Conservation (phyloP, 2,329 filamentous ascomycete species). For the Xylaria sp. region DNA sequence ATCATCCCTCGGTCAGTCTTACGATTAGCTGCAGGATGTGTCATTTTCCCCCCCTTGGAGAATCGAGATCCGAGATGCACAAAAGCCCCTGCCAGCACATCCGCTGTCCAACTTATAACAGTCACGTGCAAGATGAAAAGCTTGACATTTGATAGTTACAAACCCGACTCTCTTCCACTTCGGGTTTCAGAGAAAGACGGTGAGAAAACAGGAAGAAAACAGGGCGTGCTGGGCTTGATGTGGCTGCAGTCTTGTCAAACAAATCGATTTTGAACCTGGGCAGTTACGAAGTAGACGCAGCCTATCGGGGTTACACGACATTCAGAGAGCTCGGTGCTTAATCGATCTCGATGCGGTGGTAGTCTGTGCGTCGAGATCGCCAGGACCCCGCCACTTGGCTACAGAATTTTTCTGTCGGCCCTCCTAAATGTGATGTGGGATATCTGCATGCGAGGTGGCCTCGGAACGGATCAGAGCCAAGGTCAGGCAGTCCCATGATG, state of each 20-base stretch:
- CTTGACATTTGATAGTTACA: conserved; percentile 7
- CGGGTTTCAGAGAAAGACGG: conserved; percentile 20
- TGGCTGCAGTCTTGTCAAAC: conserved; percentile 15
- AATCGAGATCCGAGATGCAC: conserved; percentile 21
- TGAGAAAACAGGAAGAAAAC: conserved; percentile 18
- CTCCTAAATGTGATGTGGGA: conserved; percentile 15
- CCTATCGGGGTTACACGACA: conserved; percentile 23
- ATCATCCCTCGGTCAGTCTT: neutral
- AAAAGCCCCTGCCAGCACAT: conserved; percentile 16
- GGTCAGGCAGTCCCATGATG: conserved; percentile 28
- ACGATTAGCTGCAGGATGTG: conserved; percentile 9
- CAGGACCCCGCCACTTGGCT: conserved; percentile 7
- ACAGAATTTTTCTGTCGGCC: conserved; percentile 2
- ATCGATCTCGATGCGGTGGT: conserved; percentile 13
- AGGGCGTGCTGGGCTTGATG: conserved; percentile 17
- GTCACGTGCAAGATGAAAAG: conserved; percentile 2
- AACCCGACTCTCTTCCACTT: neutral
- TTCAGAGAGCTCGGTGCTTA: conserved; percentile 4
- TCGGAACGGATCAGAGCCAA: conserved; percentile 21
- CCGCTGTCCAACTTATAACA: conserved; percentile 20
- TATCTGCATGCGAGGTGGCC: conserved; percentile 12
- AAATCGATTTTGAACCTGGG: conserved; percentile 18
- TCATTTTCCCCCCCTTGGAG: conserved; percentile 23
- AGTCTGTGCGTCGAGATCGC: conserved; percentile 15
- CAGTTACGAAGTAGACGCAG: conserved; percentile 9